Evolutionary conservation across 2,329 filamentous ascomycete genomes (phyloP), one percentile per base, ranked within the genome.

Genomic region (Hymenoscyphus infarciens): DNA sequence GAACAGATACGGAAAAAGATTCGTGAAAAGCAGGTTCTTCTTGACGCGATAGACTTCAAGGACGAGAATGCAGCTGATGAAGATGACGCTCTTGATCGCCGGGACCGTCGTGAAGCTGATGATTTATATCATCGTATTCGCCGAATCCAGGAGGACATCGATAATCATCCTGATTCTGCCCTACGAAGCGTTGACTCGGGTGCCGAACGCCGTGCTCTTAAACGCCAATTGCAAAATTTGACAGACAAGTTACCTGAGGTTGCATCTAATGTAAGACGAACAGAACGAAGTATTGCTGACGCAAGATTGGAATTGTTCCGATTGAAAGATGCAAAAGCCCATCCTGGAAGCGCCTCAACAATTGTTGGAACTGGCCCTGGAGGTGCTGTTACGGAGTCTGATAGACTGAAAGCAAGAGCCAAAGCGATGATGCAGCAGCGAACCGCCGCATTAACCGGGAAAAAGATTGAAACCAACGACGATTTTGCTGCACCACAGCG

Each of bases 341-440:
- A 98, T 74, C 95, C 95, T 2, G 84, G 87, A 67, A 91, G 89
- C 72, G 88, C 91, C 10, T 82, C 89, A 22, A 83, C 87, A 33
- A 92, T 99, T 66, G 86, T 98, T 63, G 95, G 95, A 55, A 98
- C 94, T 65, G 95, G 95, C 10, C 94, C 93, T 63, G 94, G 94
- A 53, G 95, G 95, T 59, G 79, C 86, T 54, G 86, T 99, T 52
- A 99, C 95, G 0, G 95, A 99, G 77, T 90, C 92, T 3, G 95
- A 99, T 77, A 87, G 94, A 60, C 85, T 98, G 68, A 98, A 97
- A 80, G 95, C 95, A 39, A 87, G 93, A 69, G 94, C 95, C 35
- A 96, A 93, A 78, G 94, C 94, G 45, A 96, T 97, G 87, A 99
- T 99, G 95, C 94, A 98, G 78, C 93, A 97, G 72, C 89, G 95